Conservation (phyloP, 495 filamentous ascomycete genomes). For the Ascodesmis nigricans region DNA sequence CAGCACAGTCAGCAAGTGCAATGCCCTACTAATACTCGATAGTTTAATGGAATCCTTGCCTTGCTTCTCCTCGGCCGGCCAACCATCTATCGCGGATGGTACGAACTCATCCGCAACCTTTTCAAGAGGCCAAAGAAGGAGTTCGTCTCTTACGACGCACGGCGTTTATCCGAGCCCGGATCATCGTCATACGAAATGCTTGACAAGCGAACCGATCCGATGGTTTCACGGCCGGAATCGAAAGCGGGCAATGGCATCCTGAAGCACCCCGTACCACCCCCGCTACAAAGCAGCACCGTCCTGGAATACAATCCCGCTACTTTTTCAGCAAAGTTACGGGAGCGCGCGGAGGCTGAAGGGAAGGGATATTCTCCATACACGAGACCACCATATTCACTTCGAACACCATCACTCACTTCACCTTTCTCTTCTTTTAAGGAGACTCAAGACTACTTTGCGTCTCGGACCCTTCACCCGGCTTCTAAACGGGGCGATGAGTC, state of each 20-base stretch:
- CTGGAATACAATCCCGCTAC: constrained; percentile 20
- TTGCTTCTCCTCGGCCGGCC: constrained; percentile 57
- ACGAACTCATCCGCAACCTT: constrained; percentile 34
- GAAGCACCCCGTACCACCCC: constrained; percentile 14
- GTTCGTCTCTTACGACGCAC: constrained; percentile 74
- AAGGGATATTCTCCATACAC: constrained; percentile 8
- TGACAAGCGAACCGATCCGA: constrained; percentile 8
- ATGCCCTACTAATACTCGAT: background rate
- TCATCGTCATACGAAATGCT: constrained; percentile 70
- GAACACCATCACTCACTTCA: no score
- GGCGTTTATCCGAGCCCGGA: constrained; percentile 36
- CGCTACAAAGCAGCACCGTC: constrained; percentile 6
- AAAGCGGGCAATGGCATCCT: constrained; percentile 5
- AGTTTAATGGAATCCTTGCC: constrained; percentile 70
- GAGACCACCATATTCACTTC: constrained; percentile 12
- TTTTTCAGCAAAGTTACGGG: constrained; percentile 19
- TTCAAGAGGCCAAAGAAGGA: constrained; percentile 33
- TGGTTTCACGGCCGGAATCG: background rate
- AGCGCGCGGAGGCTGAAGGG: constrained; percentile 10
- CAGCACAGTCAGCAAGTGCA: background rate
- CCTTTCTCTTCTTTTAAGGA: constrained; percentile 14
- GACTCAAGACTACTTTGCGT: no score
- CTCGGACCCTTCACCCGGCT: no score
- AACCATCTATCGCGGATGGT: constrained; percentile 69
- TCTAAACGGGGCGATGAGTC: no score